Conservation (phyloP, 139 green algal genomes). For the Volvox africanus region DNA sequence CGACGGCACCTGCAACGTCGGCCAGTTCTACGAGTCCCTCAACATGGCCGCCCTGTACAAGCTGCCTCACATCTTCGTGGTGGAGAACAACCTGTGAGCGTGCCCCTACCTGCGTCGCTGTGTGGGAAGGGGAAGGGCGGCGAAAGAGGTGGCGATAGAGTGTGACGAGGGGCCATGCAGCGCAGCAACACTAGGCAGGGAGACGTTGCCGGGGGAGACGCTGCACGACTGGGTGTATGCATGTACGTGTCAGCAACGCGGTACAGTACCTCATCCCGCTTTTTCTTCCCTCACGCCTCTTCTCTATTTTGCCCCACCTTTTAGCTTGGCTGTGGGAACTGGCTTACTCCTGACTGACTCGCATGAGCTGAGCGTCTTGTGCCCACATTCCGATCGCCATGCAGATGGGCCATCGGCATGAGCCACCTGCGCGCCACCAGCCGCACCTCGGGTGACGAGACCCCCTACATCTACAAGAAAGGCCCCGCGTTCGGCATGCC, state of each 20-base stretch:
- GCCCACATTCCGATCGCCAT: not conserved
- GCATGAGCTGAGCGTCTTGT: no score
- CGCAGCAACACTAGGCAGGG: no score
- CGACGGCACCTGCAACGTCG: slow-evolving; percentile 98
- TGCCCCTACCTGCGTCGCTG: not conserved
- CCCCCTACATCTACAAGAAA: slow-evolving; percentile 98
- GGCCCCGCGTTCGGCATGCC: slow-evolving; percentile 97
- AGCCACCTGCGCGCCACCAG: slow-evolving; percentile 88
- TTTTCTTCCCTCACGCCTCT: no score
- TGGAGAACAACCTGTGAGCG: slow-evolving; percentile 98
- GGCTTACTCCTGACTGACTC: no score
- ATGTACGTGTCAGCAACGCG: no score
- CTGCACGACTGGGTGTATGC: no score
- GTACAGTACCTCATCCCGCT: no score
- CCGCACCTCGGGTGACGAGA: slow-evolving; percentile 74
- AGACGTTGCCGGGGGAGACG: no score
- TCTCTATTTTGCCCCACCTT: no score
- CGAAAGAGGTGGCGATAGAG: not conserved
- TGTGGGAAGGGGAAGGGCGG: not conserved
- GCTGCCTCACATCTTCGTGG: slow-evolving; percentile 98
- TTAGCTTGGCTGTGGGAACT: no score
- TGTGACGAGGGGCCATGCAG: no score
- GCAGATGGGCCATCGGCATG: slow-evolving; percentile 97
- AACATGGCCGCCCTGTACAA: slow-evolving; percentile 99
- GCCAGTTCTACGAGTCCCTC: slow-evolving; percentile 96